phyloP scores from a whole-genome alignment of 2,329 filamentous ascomycete genomes.

The Claviceps cyperi region DNA sequence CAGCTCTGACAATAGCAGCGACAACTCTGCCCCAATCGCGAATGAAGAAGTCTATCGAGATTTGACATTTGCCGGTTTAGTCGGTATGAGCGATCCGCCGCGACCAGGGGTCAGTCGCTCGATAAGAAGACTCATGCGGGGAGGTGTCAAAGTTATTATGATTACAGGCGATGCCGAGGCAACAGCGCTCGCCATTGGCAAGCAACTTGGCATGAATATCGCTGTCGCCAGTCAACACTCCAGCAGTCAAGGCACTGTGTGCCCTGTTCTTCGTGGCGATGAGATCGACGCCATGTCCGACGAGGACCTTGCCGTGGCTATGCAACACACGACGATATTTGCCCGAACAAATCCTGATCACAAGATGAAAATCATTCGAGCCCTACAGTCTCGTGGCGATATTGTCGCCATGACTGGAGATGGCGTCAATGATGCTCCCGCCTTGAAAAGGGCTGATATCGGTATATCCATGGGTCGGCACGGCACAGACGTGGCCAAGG shows the following conservation, averaged over 20 bases:
- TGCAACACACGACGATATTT: constrained; percentile 84
- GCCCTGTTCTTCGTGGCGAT: constrained; percentile 69
- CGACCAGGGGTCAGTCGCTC: constrained; percentile 79
- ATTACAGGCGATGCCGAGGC: constrained; percentile 95
- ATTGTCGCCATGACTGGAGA: constrained; percentile 99
- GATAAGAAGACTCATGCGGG: constrained; percentile 79
- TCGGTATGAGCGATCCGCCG: constrained; percentile 96
- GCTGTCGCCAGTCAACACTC: constrained; percentile 36
- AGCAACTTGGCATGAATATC: constrained; percentile 87
- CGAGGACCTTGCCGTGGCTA: constrained; percentile 67
- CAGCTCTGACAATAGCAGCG: constrained; percentile 23
- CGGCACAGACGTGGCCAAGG: constrained; percentile 94
- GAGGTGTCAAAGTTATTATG: constrained; percentile 96
- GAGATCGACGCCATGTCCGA: constrained; percentile 90
- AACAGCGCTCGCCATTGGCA: constrained; percentile 85
- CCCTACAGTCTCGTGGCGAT: constrained; percentile 81
- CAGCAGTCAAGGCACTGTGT: constrained; percentile 43
- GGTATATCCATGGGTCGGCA: constrained; percentile 93
- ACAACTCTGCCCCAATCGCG: constrained; percentile 27
- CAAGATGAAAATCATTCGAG: constrained; percentile 91
- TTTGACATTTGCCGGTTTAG: constrained; percentile 77
- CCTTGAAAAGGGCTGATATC: constrained; percentile 93
- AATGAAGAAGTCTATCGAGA: constrained; percentile 65
- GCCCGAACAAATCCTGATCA: constrained; percentile 93
- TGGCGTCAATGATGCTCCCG: constrained; percentile 93